Conservation (phyloP, 164 flowering plant genomes). For the Magnolia officinalis region DNA sequence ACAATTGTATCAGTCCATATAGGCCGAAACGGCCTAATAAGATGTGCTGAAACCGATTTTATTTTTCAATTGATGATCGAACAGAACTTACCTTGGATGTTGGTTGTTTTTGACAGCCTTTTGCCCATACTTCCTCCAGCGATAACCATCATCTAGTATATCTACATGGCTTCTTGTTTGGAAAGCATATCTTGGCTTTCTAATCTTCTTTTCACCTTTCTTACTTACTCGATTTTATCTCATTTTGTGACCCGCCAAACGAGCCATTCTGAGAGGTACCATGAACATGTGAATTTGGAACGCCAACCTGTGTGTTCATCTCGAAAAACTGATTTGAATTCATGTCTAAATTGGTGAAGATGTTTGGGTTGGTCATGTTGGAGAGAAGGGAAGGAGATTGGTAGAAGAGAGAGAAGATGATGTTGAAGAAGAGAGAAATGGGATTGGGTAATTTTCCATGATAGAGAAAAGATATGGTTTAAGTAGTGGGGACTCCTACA, state of each 20-base stretch:
- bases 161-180: slow-evolving; percentile 80
- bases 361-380: background rate
- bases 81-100: slow-evolving; percentile 55
- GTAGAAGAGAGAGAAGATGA: slow-evolving; percentile 2
- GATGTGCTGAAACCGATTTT: background rate
- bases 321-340: slow-evolving; percentile 19
- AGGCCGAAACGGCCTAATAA: background rate
- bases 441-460: slow-evolving; percentile 35
- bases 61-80: background rate
- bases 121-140: slow-evolving; percentile 94
- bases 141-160: slow-evolving; percentile 80
- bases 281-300: background rate
- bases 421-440: slow-evolving; percentile 27
- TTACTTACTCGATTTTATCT: slow-evolving; percentile 20
- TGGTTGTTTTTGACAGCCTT: slow-evolving; percentile 86
- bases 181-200: slow-evolving; percentile 60
- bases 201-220: slow-evolving; percentile 45
- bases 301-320: slow-evolving; percentile 12
- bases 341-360: slow-evolving; percentile 11
- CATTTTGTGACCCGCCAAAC: slow-evolving; percentile 16
- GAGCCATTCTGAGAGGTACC: background rate
- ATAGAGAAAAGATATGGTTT: background rate
- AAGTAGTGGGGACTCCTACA: background rate
- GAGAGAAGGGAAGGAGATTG: background rate
- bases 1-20: no score